A percentile compares a stretch with the other conserved stretches of the same genome.
Evolutionary conservation across 164 flowering plant species (phyloP).

Genomic region (Liquidambar formosana): DNA sequence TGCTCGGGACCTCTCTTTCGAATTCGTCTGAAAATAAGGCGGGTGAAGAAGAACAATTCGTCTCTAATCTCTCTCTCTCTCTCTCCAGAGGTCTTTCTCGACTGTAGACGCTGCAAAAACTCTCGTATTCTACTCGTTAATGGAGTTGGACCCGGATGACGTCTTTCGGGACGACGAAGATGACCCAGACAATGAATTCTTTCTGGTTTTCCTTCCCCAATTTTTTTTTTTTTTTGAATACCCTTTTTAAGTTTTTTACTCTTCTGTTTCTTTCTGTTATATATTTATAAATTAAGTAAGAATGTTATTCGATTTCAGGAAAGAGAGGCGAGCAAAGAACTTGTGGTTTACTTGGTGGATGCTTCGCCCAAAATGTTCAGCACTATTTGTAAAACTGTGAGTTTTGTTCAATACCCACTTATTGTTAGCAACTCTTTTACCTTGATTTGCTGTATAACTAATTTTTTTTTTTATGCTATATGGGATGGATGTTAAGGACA

Average conservation of each 20-base stretch:
- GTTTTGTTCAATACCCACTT: slow-evolving; percentile 11
- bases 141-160: slow-evolving; percentile 77
- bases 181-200: slow-evolving; percentile 57
- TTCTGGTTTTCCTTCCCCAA: slow-evolving; percentile 40
- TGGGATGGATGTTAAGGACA: too few species aligned
- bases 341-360: slow-evolving; percentile 74
- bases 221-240: background rate
- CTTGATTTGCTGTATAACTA: too few species aligned
- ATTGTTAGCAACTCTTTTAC: background rate
- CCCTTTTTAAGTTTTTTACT: background rate
- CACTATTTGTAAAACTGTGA: slow-evolving; percentile 44
- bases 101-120: too few species aligned
- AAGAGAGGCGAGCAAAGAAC: slow-evolving; percentile 63
- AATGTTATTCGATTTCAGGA: slow-evolving; percentile 38
- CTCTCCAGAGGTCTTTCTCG: too few species aligned
- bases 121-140: too few species aligned
- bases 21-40: too few species aligned
- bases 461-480: too few species aligned
- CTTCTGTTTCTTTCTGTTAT: background rate
- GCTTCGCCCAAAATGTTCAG: slow-evolving; percentile 95
- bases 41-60: too few species aligned
- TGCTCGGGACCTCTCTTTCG: too few species aligned
- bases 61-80: too few species aligned
- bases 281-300: background rate
- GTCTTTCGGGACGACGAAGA: slow-evolving; percentile 77